Evolutionary conservation across 768 basidiomycete genomes (phyloP).

Genomic region (Xerocomus spinulosus): DNA sequence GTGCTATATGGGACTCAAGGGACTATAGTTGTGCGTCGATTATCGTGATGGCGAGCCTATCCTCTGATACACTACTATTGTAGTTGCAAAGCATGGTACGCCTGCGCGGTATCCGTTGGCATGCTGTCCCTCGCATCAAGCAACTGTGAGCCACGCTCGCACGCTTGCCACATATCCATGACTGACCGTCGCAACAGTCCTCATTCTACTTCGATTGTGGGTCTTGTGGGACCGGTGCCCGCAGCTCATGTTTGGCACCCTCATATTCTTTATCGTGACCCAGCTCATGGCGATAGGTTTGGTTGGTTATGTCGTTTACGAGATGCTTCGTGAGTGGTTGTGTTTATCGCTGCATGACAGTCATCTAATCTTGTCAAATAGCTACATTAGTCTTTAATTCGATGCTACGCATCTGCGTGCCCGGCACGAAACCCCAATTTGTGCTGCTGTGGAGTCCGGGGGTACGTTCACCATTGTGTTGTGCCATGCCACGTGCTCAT

Average conservation of each 20-base stretch:
- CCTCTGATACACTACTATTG: constrained; percentile 1
- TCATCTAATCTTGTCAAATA: constrained; percentile 2
- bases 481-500: not conserved
- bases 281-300: constrained; percentile 24
- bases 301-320: constrained; percentile 23
- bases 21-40: constrained; percentile 16
- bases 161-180: not conserved
- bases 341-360: not conserved
- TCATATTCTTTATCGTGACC: constrained; percentile 28
- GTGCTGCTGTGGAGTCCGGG: constrained; percentile 29
- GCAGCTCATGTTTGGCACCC: constrained; percentile 27
- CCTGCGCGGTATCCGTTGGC: constrained; percentile 26
- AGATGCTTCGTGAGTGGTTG: constrained; percentile 26
- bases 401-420: constrained; percentile 17
- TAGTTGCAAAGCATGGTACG: constrained; percentile 27
- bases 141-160: constrained; percentile 29
- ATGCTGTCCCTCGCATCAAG: constrained; percentile 33
- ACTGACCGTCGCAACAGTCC: constrained; percentile 24
- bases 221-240: constrained; percentile 30
- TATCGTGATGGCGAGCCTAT: not conserved
- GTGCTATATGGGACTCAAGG: not conserved
- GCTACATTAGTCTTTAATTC: constrained; percentile 15
- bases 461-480: constrained; percentile 6
- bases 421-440: constrained; percentile 17
- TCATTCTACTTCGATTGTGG: constrained; percentile 39